Evolutionary conservation across 495 filamentous ascomycete species (phyloP), one percentile per base, ranked within the genome.

Genomic region (Neurospora intermedia): DNA sequence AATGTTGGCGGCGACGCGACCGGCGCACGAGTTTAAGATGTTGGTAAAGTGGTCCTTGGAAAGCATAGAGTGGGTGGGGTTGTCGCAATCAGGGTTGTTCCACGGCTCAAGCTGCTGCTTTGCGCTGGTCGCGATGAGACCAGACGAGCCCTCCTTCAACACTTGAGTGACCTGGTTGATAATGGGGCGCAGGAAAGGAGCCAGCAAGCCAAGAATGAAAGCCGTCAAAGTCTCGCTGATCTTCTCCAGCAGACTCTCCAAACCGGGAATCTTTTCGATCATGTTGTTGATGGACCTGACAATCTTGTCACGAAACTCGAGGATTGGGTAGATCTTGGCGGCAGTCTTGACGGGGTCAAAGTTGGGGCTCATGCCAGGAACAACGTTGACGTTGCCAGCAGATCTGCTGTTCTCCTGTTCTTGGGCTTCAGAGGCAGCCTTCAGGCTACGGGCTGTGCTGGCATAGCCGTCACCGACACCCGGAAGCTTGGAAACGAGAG

Each of bases 11-110:
- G 94, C 94, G 27, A 98, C 88, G 27, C 91, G 87, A 15, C 95
- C 95, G 3, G 94, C 94, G 69, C 93, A 93, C 41, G 92, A 86
- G 82, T 98, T 98, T 40, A 98, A 85, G 41, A 94, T 85, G 82
- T 98, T 97, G 75, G 92, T 92, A 78, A 98, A 98, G 80, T 99
- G 96, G 77, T 99, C 96, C 82, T 98, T 98, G 73, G 93, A 94
- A 7, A 98, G 88, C 82, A 98, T 89, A 13, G 92, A 96, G 84
- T 98, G 96, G 4, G 96, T 99, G 8, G 96, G 96, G 80, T 98
- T 91, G 16, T 92, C 91, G 85, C 92, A 96, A 69, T 87, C 84
- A 7, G 92, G 89, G 80, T 97, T 91, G 8, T 89, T 92, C 96
- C 96, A 98, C 11, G 93, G 92, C 78, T 95, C 94, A 73, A 91